phyloP scores from a whole-genome alignment of 345 rosid genomes.

The Lagerstroemia speciosa region DNA sequence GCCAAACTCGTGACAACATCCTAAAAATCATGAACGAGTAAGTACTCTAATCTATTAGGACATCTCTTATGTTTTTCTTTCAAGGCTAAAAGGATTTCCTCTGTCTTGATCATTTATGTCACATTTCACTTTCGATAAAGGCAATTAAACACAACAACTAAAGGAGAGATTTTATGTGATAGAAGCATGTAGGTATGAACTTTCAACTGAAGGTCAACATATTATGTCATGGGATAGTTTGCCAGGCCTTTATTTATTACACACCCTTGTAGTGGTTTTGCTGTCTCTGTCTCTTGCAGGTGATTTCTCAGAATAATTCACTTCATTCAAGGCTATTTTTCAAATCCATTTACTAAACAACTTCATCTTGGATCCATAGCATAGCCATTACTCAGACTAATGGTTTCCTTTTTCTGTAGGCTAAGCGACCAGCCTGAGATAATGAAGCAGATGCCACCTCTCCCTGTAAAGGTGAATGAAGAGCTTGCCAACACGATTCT shows the following conservation, averaged over 20 bases:
- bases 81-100: not conserved
- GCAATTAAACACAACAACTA: not conserved
- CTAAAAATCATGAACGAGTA: slow-evolving; percentile 20
- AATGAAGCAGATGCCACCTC: slow-evolving; percentile 72
- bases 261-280: not conserved
- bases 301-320: not conserved
- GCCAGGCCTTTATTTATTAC: not conserved
- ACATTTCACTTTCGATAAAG: not conserved
- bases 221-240: not conserved
- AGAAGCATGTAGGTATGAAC: not conserved
- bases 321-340: not conserved
- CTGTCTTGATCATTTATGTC: not conserved
- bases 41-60: slow-evolving; percentile 3
- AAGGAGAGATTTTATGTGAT: not conserved
- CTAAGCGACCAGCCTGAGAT: slow-evolving; percentile 41
- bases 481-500: slow-evolving; percentile 41
- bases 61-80: not conserved
- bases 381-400: too few species aligned
- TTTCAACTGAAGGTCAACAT: not conserved
- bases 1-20: slow-evolving; percentile 21
- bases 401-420: slow-evolving; percentile 29
- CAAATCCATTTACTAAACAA: not conserved
- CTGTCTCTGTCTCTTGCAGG: not conserved
- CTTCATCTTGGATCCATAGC: too few species aligned
- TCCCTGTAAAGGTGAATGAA: slow-evolving; percentile 46